Percentiles rank a stretch among this genome's conserved stretches.
Evolutionary conservation across 2,329 filamentous ascomycete genomes (phyloP).

Genomic region (Pestalotiopsis sp.): DNA sequence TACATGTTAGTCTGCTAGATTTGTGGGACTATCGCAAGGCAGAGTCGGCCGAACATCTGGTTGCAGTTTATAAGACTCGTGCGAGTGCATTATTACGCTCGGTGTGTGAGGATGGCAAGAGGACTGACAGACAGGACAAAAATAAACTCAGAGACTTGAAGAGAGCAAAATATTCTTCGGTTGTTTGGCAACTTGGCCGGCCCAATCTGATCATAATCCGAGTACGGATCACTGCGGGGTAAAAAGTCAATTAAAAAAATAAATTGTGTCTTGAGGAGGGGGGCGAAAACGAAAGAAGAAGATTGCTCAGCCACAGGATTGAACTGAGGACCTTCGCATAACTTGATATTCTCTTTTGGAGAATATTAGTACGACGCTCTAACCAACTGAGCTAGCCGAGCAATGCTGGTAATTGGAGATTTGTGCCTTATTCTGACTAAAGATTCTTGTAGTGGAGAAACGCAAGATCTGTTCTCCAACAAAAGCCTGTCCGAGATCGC

Average conservation of each 20-base stretch:
- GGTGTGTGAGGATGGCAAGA: background rate
- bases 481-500: background rate
- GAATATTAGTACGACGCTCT: slow-evolving; percentile 10
- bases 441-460: background rate
- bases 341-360: background rate
- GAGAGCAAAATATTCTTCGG: background rate
- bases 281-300: background rate
- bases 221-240: background rate
- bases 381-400: slow-evolving; percentile 11
- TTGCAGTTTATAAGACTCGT: background rate
- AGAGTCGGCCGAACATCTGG: background rate
- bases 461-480: background rate
- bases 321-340: slow-evolving; percentile 10
- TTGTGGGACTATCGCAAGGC: background rate
- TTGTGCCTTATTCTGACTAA: background rate
- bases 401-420: background rate
- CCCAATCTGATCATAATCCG: background rate
- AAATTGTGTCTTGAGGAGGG: too few species aligned
- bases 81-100: too few species aligned
- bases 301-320: slow-evolving; percentile 11
- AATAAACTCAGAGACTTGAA: background rate
- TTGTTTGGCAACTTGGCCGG: too few species aligned
- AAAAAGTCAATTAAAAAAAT: background rate
- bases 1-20: background rate
- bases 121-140: background rate